These are phyloP conservation scores for Aureobasidium sp. DNA, from an alignment of 2,329 filamentous ascomycete genomes.

Conservation along the genomic window DNA sequence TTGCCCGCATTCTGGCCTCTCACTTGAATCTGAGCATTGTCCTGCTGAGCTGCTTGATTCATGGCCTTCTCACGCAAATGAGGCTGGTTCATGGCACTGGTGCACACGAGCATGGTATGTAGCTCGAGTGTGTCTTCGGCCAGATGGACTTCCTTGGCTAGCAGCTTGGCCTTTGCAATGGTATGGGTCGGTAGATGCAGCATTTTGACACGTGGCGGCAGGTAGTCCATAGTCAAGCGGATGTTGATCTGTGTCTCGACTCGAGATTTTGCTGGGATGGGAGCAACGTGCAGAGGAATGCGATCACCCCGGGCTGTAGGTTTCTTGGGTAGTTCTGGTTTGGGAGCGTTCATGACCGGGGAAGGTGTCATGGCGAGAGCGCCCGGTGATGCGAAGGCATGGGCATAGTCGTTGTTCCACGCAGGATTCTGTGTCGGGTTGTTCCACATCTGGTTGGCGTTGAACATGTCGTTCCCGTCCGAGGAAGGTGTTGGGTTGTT, in stretches of 20 bases:
- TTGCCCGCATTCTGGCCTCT: slow-evolving; percentile 35
- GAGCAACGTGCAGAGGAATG: slow-evolving; percentile 28
- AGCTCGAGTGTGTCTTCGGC: slow-evolving; percentile 69
- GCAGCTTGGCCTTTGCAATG: slow-evolving; percentile 87
- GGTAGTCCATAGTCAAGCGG: slow-evolving; percentile 64
- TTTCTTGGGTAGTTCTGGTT: slow-evolving; percentile 16
- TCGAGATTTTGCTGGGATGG: slow-evolving; percentile 58
- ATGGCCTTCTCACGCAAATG: slow-evolving; percentile 60
- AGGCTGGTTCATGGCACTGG: slow-evolving; percentile 76
- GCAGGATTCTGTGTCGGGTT: slow-evolving; percentile 23
- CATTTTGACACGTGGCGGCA: slow-evolving; percentile 67
- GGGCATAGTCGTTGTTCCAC: slow-evolving; percentile 25
- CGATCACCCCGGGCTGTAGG: slow-evolving; percentile 18
- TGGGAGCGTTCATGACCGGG: slow-evolving; percentile 24
- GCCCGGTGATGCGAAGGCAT: slow-evolving; percentile 25
- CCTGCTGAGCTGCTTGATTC: slow-evolving; percentile 43
- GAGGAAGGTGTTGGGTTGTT: slow-evolving; percentile 27
- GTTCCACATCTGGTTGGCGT: slow-evolving; percentile 21
- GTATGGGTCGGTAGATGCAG: slow-evolving; percentile 82
- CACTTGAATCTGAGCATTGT: slow-evolving; percentile 32
- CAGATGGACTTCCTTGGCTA: slow-evolving; percentile 63
- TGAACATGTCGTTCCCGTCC: slow-evolving; percentile 26
- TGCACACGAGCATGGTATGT: slow-evolving; percentile 76
- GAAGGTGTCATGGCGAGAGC: slow-evolving; percentile 27
- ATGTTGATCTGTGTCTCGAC: slow-evolving; percentile 96